Evolutionary conservation across 192 early-diverging fungal genomes (phyloP).

Genomic region (Rhizoclosmatium globosum): DNA sequence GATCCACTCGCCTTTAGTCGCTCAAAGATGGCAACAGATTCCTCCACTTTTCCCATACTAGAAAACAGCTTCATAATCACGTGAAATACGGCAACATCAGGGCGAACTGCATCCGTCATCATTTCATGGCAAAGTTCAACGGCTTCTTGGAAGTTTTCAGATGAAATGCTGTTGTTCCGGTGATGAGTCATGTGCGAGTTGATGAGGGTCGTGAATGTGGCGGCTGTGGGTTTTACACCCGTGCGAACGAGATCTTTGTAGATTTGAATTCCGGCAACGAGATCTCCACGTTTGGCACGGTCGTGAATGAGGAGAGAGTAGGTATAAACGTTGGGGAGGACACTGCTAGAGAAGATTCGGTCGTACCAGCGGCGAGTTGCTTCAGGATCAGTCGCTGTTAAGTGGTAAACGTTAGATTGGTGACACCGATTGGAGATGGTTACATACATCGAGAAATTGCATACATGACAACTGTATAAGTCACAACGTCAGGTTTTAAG

Average conservation of each 20-base stretch:
- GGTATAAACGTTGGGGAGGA: constrained; percentile 40
- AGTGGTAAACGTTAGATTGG: background rate
- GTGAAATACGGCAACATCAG: constrained; percentile 33
- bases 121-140: constrained; percentile 28
- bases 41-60: constrained; percentile 7
- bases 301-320: constrained; percentile 38
- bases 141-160: constrained; percentile 10
- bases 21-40: constrained; percentile 20
- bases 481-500: constrained; percentile 24
- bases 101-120: constrained; percentile 11
- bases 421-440: background rate
- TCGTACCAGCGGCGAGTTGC: constrained; percentile 42
- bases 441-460: constrained; percentile 31
- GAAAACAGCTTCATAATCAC: constrained; percentile 32
- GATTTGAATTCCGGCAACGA: constrained; percentile 29
- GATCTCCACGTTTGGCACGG: constrained; percentile 30
- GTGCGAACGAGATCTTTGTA: constrained; percentile 30
- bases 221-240: constrained; percentile 25
- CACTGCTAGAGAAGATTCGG: constrained; percentile 29
- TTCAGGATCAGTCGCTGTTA: constrained; percentile 28
- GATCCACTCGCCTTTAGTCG: background rate
- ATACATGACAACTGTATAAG: constrained; percentile 42
- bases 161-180: background rate
- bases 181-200: constrained; percentile 23
- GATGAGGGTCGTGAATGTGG: constrained; percentile 34